Base-by-base conservation (phyloP, 345 rosid species). In the Streptanthus diversifolius region DNA sequence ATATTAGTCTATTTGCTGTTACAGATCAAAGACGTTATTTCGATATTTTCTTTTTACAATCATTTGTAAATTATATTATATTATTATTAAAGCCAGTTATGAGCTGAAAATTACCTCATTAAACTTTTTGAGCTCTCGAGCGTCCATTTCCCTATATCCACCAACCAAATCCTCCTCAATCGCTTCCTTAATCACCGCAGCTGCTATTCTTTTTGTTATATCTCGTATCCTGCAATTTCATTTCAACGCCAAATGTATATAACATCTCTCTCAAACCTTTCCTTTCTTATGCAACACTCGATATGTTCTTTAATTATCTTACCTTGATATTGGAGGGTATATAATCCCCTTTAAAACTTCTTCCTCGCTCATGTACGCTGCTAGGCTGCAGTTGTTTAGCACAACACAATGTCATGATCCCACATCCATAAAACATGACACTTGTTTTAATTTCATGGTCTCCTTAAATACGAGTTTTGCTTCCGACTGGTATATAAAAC, bases 101-200 rank as follows among this genome's bases (percentile, higher is more conserved):
- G 33, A 30, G 33, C 33, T 30, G 8, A 30, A 30, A 7, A 25
- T 19, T 19, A 51, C 56, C 33, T 51, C 68, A 43, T 63, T 74
- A 24, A 88, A 83, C 83, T 70, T 88, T 27, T 17, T n/a, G 56
- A 90, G 84, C 73, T 90, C 99, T 35, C 93, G 85, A 59, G 84
- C 85, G 59, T 90, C 97, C 85, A 88, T 81, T 17, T 80, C 91
- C 15, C 96, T 90, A 72, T 91, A 90, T 68, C 96, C 99, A 35
- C 87, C 88, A 12, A 86, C 93, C 12, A 95, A 81, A 52, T 87
- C 93, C 68, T 88, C 93, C 73, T 80, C 85, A 68, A 90, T 68
- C 11, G 99, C 97, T 86, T 95, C 99, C 80, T 82, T 85, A 56
- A 91, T 76, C 66, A 95, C 97, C 19, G 97, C 95, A 49, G 89